Base-by-base conservation (phyloP, 306 rosid genomes). In the Arachis stenosperma region DNA sequence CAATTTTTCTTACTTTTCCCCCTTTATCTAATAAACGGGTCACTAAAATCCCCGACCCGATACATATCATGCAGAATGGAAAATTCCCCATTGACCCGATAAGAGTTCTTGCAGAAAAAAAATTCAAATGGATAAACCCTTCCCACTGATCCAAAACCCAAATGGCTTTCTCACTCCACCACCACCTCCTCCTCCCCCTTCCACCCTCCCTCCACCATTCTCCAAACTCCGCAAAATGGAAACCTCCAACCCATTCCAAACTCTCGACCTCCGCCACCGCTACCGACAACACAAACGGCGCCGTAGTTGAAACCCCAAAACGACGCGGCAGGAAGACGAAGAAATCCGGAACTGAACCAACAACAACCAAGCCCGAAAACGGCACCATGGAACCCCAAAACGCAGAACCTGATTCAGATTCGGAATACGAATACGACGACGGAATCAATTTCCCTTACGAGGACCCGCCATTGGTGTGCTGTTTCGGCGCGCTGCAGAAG, bases 401-500 rank as follows among this genome's bases (percentile, higher is more conserved):
- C 52, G 64, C 53, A 65, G 74, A 48, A 5, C 5, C 10, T 3
- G 47, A 33, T 9, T 46, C 57, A 52, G 22, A 29, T 7, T 12
- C 14, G 5, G 57, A 43, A 8, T 33, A 63, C 39, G 82, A 88
- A 46, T 89, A 83, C 86, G 96, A 90, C 73, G 97, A 89, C 46
- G 99, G 79, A 2, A 64, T 89, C 0, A 88, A 85, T 29, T 81
- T 89, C 29, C 86, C 88, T 11, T 94, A 94, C 90, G 81, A 79
- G 3, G 69, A 84, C 8, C 99, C 97, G 0, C 99, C 99, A 0
- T 10, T 91, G 46, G 39, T 94, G 33, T 91, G 99, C 85, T 94
- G 96, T 79, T 91, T 94, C 79, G 97, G 99, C 47, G 93, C 97
- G 2, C 84, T 74, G 13, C 91, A 67, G 87, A 89, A 84, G 69